A percentile compares a stretch with the other conserved stretches of the same genome.
These are phyloP conservation scores for Ambispora gerdemannii DNA, from an alignment of 192 early-diverging fungal species.

Conservation along the genomic window DNA sequence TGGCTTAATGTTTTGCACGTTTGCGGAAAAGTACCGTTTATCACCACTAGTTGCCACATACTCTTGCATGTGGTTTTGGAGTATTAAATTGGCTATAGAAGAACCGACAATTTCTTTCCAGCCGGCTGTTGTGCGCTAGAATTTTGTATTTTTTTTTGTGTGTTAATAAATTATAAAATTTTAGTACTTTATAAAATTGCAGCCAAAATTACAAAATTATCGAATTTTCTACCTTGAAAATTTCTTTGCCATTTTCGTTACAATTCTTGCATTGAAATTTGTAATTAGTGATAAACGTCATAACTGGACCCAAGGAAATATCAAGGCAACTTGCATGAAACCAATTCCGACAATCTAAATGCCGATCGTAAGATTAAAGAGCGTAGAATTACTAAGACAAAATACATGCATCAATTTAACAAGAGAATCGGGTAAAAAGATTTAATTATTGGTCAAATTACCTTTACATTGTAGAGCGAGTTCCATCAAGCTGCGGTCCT, in stretches of 20 bases:
- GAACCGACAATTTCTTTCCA: slow-evolving; percentile 67
- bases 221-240: slow-evolving; percentile 6
- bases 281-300: slow-evolving; percentile 66
- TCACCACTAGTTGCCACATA: slow-evolving; percentile 29
- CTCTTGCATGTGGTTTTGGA: slow-evolving; percentile 46
- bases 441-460: slow-evolving; percentile 26
- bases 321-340: slow-evolving; percentile 57
- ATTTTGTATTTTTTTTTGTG: slow-evolving; percentile 31
- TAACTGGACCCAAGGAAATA: slow-evolving; percentile 39
- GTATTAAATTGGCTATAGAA: slow-evolving; percentile 59
- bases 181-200: not conserved
- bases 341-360: slow-evolving; percentile 60
- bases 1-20: slow-evolving; percentile 35
- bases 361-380: not conserved
- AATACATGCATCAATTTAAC: slow-evolving; percentile 1
- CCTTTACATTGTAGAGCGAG: slow-evolving; percentile 55
- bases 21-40: slow-evolving; percentile 34
- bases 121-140: slow-evolving; percentile 54
- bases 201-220: slow-evolving; percentile 1
- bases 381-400: not conserved
- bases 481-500: slow-evolving; percentile 55
- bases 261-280: slow-evolving; percentile 53
- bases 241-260: slow-evolving; percentile 2
- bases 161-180: not conserved
- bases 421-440: not conserved